Evolutionary conservation across 441 rosid species (phyloP), one percentile per base, ranked within the genome.

Genomic region (Corymbia citriodora): DNA sequence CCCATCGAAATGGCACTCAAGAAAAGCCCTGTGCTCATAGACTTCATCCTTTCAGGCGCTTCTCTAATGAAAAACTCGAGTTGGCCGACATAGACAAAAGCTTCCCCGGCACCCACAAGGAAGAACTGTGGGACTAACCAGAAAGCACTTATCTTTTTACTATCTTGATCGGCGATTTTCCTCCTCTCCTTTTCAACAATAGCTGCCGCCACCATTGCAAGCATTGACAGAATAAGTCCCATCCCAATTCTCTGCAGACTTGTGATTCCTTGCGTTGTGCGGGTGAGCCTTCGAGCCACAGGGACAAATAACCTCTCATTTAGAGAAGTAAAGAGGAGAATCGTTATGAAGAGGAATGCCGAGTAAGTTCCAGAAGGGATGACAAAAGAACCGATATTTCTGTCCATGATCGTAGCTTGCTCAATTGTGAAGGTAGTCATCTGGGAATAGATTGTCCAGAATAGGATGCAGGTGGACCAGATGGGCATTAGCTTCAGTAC

Each of bases 21-120:
- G 89, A 97, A 97, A n/a, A 98, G 94, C 36, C 99, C 99, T 0
- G 99, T 98, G 95, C 99, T 98, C 98, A 96, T 97, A 10, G 99
- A 95, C 90, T 97, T 98, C 98, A 96, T 97, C 90, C 97, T 94
- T 87, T 95, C 97, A 1, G 99, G 99, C 59, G 99, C 98, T 92
- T 98, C 99, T 83, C 96, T 93, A 57, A 96, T 96, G 93, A 97
- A 98, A 92, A 97, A 98, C 94, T 98, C 99, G 53, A 98, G 99
- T n/a, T 98, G 98, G 81, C 99, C 99, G 23, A 96, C 98, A 31
- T 98, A 97, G 59, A 94, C 97, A 89, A 98, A 98, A 10, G 98
- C 99, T 81, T 98, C 99, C 19, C 99, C 99, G 1, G 97, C 95
- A 54, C 99, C 99, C 16, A 97, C 98, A 3, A 96, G 94, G 92